These are phyloP conservation scores for Syzygium aqueum DNA, from an alignment of 345 rosid genomes.

Conservation along the genomic window DNA sequence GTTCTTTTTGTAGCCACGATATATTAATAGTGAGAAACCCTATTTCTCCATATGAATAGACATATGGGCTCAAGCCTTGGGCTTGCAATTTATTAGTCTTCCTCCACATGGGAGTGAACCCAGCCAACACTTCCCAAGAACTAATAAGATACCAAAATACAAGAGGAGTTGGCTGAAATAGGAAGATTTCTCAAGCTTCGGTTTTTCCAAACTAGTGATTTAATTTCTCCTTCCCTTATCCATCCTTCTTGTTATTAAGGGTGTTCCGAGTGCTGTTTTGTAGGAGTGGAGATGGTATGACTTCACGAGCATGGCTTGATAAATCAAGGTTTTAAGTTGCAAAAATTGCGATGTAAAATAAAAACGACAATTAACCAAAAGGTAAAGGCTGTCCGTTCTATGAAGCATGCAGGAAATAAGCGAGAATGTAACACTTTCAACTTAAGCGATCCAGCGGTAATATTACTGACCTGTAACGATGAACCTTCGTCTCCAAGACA, in stretches of 20 bases:
- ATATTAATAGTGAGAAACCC: too few species aligned
- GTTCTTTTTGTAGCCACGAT: too few species aligned
- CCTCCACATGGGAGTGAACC: too few species aligned
- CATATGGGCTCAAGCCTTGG: too few species aligned
- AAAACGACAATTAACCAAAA: neutral
- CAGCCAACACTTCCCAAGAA: neutral
- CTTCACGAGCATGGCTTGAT: neutral
- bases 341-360: neutral
- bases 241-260: neutral
- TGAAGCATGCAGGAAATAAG: neutral
- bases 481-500: slow-evolving; percentile 41
- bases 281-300: neutral
- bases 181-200: neutral
- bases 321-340: neutral
- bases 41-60: too few species aligned
- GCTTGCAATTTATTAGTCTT: too few species aligned
- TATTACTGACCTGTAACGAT: slow-evolving; percentile 25
- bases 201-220: neutral
- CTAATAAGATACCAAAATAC: neutral
- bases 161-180: neutral
- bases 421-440: neutral
- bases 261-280: neutral
- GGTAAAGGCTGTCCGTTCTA: neutral
- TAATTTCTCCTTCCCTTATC: neutral
- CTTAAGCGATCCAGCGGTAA: neutral